Conservation (phyloP, 2,329 filamentous ascomycete species). For the Diaporthe ampelina region DNA sequence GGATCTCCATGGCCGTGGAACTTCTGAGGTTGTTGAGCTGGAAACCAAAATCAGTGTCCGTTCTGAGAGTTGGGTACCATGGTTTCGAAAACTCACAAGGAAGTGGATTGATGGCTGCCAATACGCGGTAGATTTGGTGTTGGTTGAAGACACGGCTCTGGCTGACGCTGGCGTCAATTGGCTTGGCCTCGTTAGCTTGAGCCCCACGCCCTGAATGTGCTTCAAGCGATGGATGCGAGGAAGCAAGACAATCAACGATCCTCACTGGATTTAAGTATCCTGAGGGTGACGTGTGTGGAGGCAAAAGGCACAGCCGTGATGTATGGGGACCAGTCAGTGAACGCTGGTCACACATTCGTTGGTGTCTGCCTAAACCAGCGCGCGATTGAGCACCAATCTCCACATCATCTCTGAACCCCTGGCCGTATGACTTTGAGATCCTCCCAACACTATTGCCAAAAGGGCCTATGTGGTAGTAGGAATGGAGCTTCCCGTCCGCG, state of each 20-base stretch:
- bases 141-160: background rate
- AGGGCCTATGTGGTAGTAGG: background rate
- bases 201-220: background rate
- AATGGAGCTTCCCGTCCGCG: background rate
- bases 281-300: background rate
- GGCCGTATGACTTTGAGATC: background rate
- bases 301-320: background rate
- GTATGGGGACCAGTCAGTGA: background rate
- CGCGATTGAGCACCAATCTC: slow-evolving; percentile 12
- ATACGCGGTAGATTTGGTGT: background rate
- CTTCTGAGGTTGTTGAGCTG: background rate
- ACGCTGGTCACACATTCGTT: background rate
- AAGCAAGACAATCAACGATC: background rate
- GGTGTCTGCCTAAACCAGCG: slow-evolving; percentile 9
- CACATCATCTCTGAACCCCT: background rate
- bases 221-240: too few relatives aligned
- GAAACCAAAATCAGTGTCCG: background rate
- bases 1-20: background rate
- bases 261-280: background rate
- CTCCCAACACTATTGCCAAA: background rate
- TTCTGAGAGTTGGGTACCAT: background rate
- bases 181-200: background rate
- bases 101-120: background rate
- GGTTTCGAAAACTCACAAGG: background rate
- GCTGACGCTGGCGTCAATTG: background rate